Evolutionary conservation across 805 yeast species (phyloP).

Genomic region (Pichia pseudocactophila): DNA sequence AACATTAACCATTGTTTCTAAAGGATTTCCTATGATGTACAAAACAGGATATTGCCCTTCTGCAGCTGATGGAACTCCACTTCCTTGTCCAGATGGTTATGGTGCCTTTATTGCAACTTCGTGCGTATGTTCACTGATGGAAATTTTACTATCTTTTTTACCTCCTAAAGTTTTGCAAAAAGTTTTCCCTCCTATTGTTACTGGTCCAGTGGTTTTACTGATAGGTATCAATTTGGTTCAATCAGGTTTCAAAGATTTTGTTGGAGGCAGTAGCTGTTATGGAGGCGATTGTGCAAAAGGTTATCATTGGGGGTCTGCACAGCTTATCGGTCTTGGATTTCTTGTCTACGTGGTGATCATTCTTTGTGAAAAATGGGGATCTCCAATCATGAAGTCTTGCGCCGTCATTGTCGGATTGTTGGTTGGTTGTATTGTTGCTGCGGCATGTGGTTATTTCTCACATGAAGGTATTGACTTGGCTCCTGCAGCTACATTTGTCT

Average conservation of each 20-base stretch:
- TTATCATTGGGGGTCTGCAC: constrained; percentile 76
- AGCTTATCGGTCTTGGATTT: constrained; percentile 82
- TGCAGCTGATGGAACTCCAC: constrained; percentile 51
- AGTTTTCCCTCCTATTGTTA: constrained; percentile 81
- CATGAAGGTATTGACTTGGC: constrained; percentile 51
- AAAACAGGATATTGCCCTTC: constrained; percentile 54
- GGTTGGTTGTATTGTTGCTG: constrained; percentile 87
- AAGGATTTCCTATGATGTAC: constrained; percentile 78
- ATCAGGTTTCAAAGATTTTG: constrained; percentile 77
- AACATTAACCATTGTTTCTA: constrained; percentile 70
- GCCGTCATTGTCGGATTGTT: constrained; percentile 81
- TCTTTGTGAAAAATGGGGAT: constrained; percentile 76
- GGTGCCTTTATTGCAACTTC: constrained; percentile 83
- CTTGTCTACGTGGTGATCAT: constrained; percentile 67
- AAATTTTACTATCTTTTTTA: constrained; percentile 62
- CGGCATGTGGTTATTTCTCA: constrained; percentile 78
- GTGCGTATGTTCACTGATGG: constrained; percentile 66
- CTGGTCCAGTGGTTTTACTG: constrained; percentile 85
- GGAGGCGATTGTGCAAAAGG: constrained; percentile 40
- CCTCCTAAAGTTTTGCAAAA: constrained; percentile 66
- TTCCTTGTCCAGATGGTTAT: constrained; percentile 85
- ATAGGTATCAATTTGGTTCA: constrained; percentile 66
- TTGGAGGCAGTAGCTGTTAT: constrained; percentile 69
- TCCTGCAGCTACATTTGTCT: constrained; percentile 74
- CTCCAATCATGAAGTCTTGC: constrained; percentile 92